Evolutionary conservation across 306 rosid genomes (phyloP), one percentile per base, ranked within the genome.

Genomic region (Vigna mungo): DNA sequence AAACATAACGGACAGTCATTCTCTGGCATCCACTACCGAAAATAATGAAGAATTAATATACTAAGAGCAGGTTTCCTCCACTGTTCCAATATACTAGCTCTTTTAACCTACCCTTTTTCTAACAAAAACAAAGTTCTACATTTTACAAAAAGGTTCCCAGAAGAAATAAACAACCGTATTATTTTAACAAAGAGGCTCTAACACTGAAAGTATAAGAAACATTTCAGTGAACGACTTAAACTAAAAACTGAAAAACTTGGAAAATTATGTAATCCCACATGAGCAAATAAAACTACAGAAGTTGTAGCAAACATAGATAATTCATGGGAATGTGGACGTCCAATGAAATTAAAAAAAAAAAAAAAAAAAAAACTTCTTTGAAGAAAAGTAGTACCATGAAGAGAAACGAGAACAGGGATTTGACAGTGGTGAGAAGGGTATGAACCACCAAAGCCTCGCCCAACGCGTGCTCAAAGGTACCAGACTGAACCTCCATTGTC

Each of bases 331-430:
- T 9, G 63, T 27, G 17, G 5, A 23, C 5, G 1, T 21, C 14
- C 11, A 55, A 49, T 18, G 60, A 64, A 4, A 71, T 12, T 4
- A 71, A 8, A 43, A 54, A 10, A 71, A 6, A 43, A 54, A 27
- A 55, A 41, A 41, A 9, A 41, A 41, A 9, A 41, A 2, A 41
- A 9, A 41, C 44, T 39, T 39, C 41, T 36, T 39, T 9, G 12
- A 41, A 37, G 12, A 41, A 46, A 78, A 25, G 69, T 12, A 51
- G 71, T 87, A 89, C 97, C 86, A 53, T 80, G 7, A 85, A 5
- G 49, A 93, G 71, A 87, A 91, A 41, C 76, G 79, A 56, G 84
- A 72, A 86, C 82, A 71, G 85, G 49, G 90, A 86, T 67, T 87
- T 88, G 5, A 62, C 81, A 58, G 89, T 80, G 39, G 86, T 25